Evolutionary conservation across 2,329 filamentous ascomycete genomes (phyloP).

Genomic region (Botrytis fabae): DNA sequence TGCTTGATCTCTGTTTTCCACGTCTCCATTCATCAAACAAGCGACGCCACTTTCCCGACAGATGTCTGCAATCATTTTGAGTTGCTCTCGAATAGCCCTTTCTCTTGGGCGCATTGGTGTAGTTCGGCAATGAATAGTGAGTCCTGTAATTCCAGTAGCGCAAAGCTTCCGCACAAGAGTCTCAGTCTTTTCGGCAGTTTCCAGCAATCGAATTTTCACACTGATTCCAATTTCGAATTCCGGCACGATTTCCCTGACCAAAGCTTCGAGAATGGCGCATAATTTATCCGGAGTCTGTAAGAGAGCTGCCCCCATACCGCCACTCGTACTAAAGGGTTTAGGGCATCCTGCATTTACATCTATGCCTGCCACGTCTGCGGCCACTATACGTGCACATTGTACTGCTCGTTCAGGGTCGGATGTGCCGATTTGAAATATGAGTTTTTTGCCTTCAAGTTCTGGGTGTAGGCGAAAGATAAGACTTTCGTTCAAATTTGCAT

Average conservation of each 20-base stretch:
- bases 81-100: constrained; percentile 79
- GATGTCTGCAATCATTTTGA: constrained; percentile 78
- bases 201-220: constrained; percentile 91
- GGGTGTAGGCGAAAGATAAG: constrained; percentile 86
- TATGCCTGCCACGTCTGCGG: constrained; percentile 85
- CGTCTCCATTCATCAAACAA: constrained; percentile 94
- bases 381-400: constrained; percentile 78
- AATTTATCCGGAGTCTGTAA: constrained; percentile 82
- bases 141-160: constrained; percentile 82
- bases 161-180: constrained; percentile 75
- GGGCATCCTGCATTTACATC: constrained; percentile 98
- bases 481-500: constrained; percentile 57
- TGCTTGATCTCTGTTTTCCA: constrained; percentile 72
- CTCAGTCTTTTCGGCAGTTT: constrained; percentile 73
- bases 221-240: constrained; percentile 89
- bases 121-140: constrained; percentile 95
- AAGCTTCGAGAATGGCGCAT: constrained; percentile 75
- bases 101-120: constrained; percentile 93
- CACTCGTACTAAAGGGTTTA: constrained; percentile 90
- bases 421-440: constrained; percentile 93
- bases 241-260: constrained; percentile 75
- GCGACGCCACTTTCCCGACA: constrained; percentile 86
- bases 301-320: constrained; percentile 94
- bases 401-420: constrained; percentile 81
- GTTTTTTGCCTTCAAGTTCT: constrained; percentile 66